Evolutionary conservation across 805 yeast species (phyloP).

Genomic region (Myxozyma udenii): DNA sequence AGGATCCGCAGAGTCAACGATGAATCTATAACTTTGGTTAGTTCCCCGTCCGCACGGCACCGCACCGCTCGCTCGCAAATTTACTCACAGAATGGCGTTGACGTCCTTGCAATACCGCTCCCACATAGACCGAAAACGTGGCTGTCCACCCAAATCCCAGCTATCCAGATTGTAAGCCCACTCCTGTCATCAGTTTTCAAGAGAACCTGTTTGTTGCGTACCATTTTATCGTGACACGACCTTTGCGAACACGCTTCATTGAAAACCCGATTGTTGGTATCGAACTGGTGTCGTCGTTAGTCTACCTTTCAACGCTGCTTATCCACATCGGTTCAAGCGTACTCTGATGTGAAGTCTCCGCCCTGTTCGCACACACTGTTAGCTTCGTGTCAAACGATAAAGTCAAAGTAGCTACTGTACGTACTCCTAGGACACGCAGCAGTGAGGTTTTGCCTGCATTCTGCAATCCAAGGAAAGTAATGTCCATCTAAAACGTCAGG

Average conservation of each 20-base stretch:
- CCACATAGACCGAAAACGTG: constrained; percentile 43
- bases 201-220: constrained; percentile 13
- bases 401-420: constrained; percentile 6
- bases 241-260: constrained; percentile 38
- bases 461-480: constrained; percentile 40
- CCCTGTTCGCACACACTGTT: constrained; percentile 28
- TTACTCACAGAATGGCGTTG: constrained; percentile 37
- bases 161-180: constrained; percentile 14
- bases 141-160: constrained; percentile 44
- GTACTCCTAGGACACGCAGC: constrained; percentile 36
- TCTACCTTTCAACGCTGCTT: background rate
- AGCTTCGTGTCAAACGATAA: background rate
- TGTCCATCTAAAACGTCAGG: constrained; percentile 34
- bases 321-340: too few relatives aligned
- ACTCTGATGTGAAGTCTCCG: constrained; percentile 38
- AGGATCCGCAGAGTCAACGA: constrained; percentile 40
- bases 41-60: background rate
- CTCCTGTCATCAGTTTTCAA: background rate
- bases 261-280: constrained; percentile 44
- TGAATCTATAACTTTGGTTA: constrained; percentile 31
- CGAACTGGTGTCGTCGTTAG: constrained; percentile 31
- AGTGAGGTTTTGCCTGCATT: constrained; percentile 43
- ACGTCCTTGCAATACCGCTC: constrained; percentile 42
- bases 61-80: background rate
- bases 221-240: constrained; percentile 41